Base-by-base conservation (phyloP, 2,329 filamentous ascomycete genomes). In the Lasiodiplodia sp. region DNA sequence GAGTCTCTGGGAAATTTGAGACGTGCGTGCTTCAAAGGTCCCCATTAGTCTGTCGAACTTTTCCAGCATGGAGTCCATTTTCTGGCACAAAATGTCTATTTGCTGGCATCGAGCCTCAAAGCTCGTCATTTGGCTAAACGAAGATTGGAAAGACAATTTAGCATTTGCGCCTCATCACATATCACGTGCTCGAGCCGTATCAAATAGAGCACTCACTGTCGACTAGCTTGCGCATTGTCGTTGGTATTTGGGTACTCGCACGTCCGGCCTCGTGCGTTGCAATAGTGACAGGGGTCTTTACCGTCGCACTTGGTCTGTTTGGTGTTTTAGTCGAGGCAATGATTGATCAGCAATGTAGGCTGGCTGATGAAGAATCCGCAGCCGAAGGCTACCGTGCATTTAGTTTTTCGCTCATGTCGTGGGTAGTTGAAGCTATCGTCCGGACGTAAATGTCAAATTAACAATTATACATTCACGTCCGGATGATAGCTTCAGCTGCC, bases 201-300 rank as follows among this genome's bases (percentile, higher is more conserved):
- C 5, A 18, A 47, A 25, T n/a, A 8, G n/a, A 23, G 34, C 11
- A 62, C 57, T 62, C 23, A 62, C 57, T 49, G 57, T 31, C 57
- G 57, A 49, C 57, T 62, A 7, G 47, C 38, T 47, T 62, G 57
- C 14, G 57, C 57, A 21, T 62, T 62, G 11, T 62, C 57, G 38
- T 62, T 62, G n/a, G 57, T 40, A 14, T 40, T 62, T 14, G 57
- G 57, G 25, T 62, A 62, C 40, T 62, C 57, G 57, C 57, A 62
- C 11, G 21, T 25, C 18, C 57, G 38, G 11, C 57, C 57, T 14
- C 57, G 38, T 31, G 57, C 38, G 4, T n/a, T 62, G 38, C 57
- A 62, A 37, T 62, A 62, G 23, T 62, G 57, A 21, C 57, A 62
- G 25, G 57, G 57, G n/a, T 62, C 57, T 37, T 49, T 62, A 14